Base-by-base conservation (phyloP, 257 asterid species). In the Ligustrum vulgare region DNA sequence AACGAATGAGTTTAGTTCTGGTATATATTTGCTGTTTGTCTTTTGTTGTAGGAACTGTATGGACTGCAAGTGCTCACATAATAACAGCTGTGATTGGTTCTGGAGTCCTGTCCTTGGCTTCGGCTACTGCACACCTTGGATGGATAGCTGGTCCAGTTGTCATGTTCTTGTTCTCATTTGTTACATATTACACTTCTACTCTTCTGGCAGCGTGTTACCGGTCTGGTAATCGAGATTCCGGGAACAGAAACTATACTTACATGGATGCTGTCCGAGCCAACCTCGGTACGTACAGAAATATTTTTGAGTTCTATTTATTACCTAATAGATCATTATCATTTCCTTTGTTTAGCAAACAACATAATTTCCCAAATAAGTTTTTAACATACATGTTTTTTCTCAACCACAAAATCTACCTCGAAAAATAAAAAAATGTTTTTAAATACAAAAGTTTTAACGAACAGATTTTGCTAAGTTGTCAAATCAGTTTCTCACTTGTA, bases 161-260 rank as follows among this genome's bases (percentile, higher is more conserved):
- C 54, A 20, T 82, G 68, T 25, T 86, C 23, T 67, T 86, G 73
- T 86, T 86, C 78, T 82, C 89, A 16, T 68, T 86, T n/a, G 86
- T 86, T 4, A 86, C 89, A 1, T 86, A 86, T 66, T 86, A 83
- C 58, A 86, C 89, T 71, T 86, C 89, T 12, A 64, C 69, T 34
- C 89, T 86, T 67, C 86, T 86, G 1, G 65, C 87, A 1, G 72
- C 79, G 1, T 86, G 89, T 41, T 86, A 86, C 32, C 67, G 89
- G 47, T 60, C 84, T 8, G 89, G 86, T 2, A 81, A 86, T 62
- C 79, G 82, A 8, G 70, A 33, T 45, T 31, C 72, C 3, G 87
- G 89, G 47, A 86, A 83, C 56, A 78, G 89, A 81, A 86, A 81
- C 69, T 83, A 83, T n/a, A 86, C 87, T 4, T 86, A 86, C 33